Percentiles rank a stretch among this genome's conserved stretches.
These are phyloP conservation scores for Mycosphaerella sp. DNA, from an alignment of 2,329 filamentous ascomycete species.

Conservation along the genomic window DNA sequence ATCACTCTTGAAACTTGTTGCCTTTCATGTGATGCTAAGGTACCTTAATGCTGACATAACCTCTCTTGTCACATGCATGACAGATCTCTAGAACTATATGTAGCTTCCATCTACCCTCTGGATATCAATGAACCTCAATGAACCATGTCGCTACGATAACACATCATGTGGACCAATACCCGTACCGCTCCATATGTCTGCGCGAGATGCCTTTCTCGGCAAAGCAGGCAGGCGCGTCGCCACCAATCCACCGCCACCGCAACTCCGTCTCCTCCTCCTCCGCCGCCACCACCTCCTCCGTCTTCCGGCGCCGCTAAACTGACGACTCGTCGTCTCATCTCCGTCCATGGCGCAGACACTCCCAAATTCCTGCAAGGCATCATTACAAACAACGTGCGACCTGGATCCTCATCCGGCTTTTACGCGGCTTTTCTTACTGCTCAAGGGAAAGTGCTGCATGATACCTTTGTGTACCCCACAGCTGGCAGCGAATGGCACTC, in stretches of 20 bases:
- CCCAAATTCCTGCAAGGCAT: conserved; percentile 83
- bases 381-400: conserved; percentile 65
- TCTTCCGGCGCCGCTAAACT: conserved; percentile 52
- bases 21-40: background rate
- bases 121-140: background rate
- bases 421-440: conserved; percentile 86
- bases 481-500: conserved; percentile 32
- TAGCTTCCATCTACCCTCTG: background rate
- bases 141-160: background rate
- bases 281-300: conserved; percentile 42
- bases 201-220: conserved; percentile 20
- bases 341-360: conserved; percentile 71
- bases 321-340: conserved; percentile 70
- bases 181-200: conserved; percentile 20
- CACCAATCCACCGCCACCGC: conserved; percentile 14
- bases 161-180: conserved; percentile 13
- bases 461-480: conserved; percentile 80
- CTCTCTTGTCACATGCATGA: background rate
- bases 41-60: background rate
- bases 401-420: conserved; percentile 49
- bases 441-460: conserved; percentile 71
- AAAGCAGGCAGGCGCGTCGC: conserved; percentile 10
- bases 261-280: conserved; percentile 40
- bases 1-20: background rate
- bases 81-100: background rate